Evolutionary conservation across 148 eudicot genomes (phyloP).

Genomic region (Chenopodium album): DNA sequence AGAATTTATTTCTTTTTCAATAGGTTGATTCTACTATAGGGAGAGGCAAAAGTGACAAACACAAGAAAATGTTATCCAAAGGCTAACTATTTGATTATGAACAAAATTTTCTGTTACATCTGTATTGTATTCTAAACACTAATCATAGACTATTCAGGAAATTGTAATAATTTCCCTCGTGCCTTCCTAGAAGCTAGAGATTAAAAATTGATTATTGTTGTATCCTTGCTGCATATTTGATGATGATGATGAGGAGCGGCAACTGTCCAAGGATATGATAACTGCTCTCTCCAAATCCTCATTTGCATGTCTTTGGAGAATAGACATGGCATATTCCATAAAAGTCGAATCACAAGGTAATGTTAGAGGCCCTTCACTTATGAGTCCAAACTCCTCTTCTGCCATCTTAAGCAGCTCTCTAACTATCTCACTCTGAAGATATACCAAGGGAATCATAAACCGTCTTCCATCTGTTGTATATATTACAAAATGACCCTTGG

Average conservation of each 20-base stretch:
- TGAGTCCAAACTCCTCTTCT: slow-evolving; percentile 42
- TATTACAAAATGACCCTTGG: slow-evolving; percentile 30
- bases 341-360: slow-evolving; percentile 44
- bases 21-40: neutral
- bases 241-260: slow-evolving; percentile 4
- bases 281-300: slow-evolving; percentile 11
- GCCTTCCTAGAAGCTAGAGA: slow-evolving; percentile 8
- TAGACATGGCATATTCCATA: slow-evolving; percentile 34
- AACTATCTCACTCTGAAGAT: slow-evolving; percentile 20
- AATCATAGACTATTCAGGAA: neutral
- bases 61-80: neutral
- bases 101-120: neutral
- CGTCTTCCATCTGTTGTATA: slow-evolving; percentile 22
- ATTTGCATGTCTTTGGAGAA: slow-evolving; percentile 28
- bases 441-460: slow-evolving; percentile 16
- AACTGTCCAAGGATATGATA: slow-evolving; percentile 1
- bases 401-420: slow-evolving; percentile 39
- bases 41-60: neutral
- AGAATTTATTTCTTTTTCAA: neutral
- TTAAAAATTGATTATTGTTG: neutral
- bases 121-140: neutral
- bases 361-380: slow-evolving; percentile 37
- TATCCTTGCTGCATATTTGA: neutral
- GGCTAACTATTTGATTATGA: neutral
- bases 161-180: neutral